Base-by-base conservation (phyloP, 139 green algal species). In the Desmodesmus armatus region DNA sequence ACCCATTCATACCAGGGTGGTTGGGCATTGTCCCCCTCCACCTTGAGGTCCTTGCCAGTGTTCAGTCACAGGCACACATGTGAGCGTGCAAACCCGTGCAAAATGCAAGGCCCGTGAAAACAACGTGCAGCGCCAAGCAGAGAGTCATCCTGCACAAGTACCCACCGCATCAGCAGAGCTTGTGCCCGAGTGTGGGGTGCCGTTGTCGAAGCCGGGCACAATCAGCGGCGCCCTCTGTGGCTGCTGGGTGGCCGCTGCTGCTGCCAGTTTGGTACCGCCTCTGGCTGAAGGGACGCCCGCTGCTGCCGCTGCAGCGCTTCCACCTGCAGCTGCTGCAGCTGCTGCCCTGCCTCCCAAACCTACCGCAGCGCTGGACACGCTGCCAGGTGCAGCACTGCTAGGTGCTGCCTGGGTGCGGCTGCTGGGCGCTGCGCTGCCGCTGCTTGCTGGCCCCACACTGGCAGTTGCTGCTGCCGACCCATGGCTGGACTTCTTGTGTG, bases 381-480 rank as follows among this genome's bases (percentile, higher is more conserved):
- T 49, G 35, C 11, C 33, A 33, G 11, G 6, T 82, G 76, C 53
- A 37, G 51, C 35, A 21, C 41, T 23, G 58, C 37, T 25, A 72
- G 76, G 25, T 66, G 76, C 76, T 72, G 76, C 31, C 74, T 23
- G 5, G 58, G 29, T 5, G 78, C 40, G 13, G 60, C 40, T 71
- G 72, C 74, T 27, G 39, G 27, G 74, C 74, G 49, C 74, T 69
- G 74, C 49, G 33, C 49, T 82, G 51, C 53, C 49, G 5, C 33
- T 70, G 74, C 33, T 69, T 35, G 74, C 27, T 29, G 66, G 66
- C 19, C 41, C 71, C 11, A 47, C 41, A 13, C n/a, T n/a, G n/a
- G n/a, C n/a, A n/a, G n/a, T 72, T 11, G 80, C 43, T 25, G 37
- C 80, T 70, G 67, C 33, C 37, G 35, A 51, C 31, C 66, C 47